A percentile compares a stretch with the other conserved stretches of the same genome.
Conservation (phyloP, 495 filamentous ascomycete genomes). For the Neurospora terricola region DNA sequence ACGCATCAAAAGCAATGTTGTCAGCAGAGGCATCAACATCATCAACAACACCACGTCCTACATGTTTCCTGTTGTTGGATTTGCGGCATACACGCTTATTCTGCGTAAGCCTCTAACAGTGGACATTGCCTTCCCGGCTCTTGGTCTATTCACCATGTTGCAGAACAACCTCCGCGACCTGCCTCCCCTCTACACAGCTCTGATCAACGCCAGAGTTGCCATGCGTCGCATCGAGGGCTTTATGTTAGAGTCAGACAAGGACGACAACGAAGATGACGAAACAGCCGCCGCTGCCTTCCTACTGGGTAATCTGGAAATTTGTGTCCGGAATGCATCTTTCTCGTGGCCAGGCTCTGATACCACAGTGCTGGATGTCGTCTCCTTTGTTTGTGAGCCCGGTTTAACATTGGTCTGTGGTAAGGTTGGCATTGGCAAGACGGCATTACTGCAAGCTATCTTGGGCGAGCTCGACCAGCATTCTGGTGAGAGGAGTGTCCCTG, state of each 20-base stretch:
- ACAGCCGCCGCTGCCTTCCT: slow-evolving; percentile 5
- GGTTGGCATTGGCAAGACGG: slow-evolving; percentile 73
- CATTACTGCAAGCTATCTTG: slow-evolving; percentile 65
- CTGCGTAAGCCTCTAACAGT: slow-evolving; percentile 55
- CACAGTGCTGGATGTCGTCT: slow-evolving; percentile 54
- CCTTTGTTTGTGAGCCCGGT: slow-evolving; percentile 49
- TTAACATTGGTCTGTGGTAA: slow-evolving; percentile 57
- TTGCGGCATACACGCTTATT: slow-evolving; percentile 66
- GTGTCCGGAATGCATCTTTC: slow-evolving; percentile 56
- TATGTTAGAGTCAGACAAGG: slow-evolving; percentile 75
- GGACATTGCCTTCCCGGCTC: slow-evolving; percentile 71
- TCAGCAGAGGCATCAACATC: slow-evolving; percentile 46
- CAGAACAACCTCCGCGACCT: slow-evolving; percentile 60
- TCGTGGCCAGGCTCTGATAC: slow-evolving; percentile 60
- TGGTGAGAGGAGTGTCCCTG: slow-evolving; percentile 50
- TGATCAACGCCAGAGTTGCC: slow-evolving; percentile 66
- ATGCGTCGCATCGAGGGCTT: slow-evolving; percentile 72
- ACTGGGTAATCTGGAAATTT: slow-evolving; percentile 26
- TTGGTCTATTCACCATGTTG: slow-evolving; percentile 67
- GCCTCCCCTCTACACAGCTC: slow-evolving; percentile 55
- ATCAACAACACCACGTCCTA: slow-evolving; percentile 55
- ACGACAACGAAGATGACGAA: slow-evolving; percentile 28
- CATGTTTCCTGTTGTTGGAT: slow-evolving; percentile 66
- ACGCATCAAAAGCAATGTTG: slow-evolving; percentile 54
- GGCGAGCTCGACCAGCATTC: slow-evolving; percentile 62